These are phyloP conservation scores for Combretum micranthum DNA, from an alignment of 345 rosid genomes.

Conservation along the genomic window DNA sequence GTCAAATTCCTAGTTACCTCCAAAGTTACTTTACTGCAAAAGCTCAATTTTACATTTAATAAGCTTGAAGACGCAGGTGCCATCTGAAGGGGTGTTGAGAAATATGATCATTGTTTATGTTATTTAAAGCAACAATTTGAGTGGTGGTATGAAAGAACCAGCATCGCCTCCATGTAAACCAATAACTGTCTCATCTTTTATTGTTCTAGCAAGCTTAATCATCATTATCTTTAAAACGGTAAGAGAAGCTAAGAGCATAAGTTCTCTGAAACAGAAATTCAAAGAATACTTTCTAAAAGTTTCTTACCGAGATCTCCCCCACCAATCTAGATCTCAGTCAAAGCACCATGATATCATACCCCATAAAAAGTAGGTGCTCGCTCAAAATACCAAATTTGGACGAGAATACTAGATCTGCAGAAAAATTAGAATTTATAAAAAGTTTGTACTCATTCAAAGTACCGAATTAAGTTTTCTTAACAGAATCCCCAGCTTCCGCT, in stretches of 20 bases:
- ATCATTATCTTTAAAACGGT: neutral
- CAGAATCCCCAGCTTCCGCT: too few species aligned
- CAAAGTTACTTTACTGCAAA: neutral
- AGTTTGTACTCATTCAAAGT: too few species aligned
- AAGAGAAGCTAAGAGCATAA: neutral
- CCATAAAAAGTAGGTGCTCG: too few species aligned
- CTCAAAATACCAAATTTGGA: too few species aligned
- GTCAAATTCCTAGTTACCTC: conserved; percentile 1
- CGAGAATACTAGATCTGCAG: too few species aligned
- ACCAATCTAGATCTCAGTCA: neutral
- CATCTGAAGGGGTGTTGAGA: conserved; percentile 3
- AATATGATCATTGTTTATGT: conserved; percentile 4
- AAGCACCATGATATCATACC: too few species aligned
- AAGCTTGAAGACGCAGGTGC: conserved; percentile 9
- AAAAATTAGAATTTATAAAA: too few species aligned
- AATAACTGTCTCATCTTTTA: neutral
- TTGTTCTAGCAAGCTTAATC: neutral
- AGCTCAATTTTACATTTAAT: conserved; percentile 9
- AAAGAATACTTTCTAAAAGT: neutral
- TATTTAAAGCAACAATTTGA: conserved; percentile 6
- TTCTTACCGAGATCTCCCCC: too few species aligned
- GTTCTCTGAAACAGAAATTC: neutral
- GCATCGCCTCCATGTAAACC: conserved; percentile 4
- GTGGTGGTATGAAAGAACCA: conserved; percentile 9
- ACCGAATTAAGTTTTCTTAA: too few species aligned